These are phyloP conservation scores for Yarrowia alimentaria DNA, from an alignment of 805 yeast genomes.

Conservation along the genomic window DNA sequence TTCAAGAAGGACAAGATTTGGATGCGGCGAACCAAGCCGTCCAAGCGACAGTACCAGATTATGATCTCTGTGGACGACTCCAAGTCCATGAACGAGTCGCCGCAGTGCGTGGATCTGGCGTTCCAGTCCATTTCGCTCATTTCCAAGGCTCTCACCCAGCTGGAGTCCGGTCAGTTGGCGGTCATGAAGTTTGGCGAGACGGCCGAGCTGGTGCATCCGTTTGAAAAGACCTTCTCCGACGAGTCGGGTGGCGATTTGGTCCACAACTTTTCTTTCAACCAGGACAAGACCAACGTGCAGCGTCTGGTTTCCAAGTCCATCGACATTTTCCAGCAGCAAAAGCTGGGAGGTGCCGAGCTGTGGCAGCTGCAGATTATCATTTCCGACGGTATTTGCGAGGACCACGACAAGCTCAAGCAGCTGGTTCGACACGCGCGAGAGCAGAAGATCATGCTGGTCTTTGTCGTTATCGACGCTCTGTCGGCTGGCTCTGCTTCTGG, in stretches of 20 bases:
- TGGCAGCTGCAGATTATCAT: conserved; percentile 94
- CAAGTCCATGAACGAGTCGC: conserved; percentile 91
- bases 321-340: conserved; percentile 63
- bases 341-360: conserved; percentile 49
- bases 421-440: conserved; percentile 91
- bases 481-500: conserved; percentile 41
- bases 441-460: conserved; percentile 88
- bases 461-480: conserved; percentile 90
- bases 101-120: conserved; percentile 79
- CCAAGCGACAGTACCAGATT: conserved; percentile 94
- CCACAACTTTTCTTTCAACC: conserved; percentile 88
- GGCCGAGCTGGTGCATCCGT: conserved; percentile 82
- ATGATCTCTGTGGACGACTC: conserved; percentile 98
- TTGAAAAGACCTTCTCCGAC: conserved; percentile 76
- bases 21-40: conserved; percentile 96
- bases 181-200: conserved; percentile 87
- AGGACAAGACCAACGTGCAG: conserved; percentile 79
- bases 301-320: conserved; percentile 71
- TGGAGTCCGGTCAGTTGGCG: conserved; percentile 91
- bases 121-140: conserved; percentile 93
- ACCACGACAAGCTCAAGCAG: conserved; percentile 77
- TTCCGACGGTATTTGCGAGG: conserved; percentile 97
- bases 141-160: conserved; percentile 86
- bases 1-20: conserved; percentile 97
- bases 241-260: conserved; percentile 82